These are phyloP conservation scores for Abrus pulchellus DNA, from an alignment of 306 rosid genomes.

Conservation along the genomic window DNA sequence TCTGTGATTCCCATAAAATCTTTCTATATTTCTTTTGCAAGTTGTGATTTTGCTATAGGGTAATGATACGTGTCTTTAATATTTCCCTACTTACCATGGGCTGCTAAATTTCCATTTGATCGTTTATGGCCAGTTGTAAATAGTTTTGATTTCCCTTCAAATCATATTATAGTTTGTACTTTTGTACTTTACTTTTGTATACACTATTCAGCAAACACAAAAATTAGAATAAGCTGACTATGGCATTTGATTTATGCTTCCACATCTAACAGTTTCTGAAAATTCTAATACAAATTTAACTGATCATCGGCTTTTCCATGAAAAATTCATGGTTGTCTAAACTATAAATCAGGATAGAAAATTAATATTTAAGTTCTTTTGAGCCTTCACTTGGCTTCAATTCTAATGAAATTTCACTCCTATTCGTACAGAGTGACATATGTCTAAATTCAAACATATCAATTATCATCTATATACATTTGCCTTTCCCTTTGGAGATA, in stretches of 20 bases:
- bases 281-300: constrained; percentile 18
- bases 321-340: neutral
- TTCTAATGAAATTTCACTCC: neutral
- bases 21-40: constrained; percentile 32
- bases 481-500: neutral
- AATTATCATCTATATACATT: neutral
- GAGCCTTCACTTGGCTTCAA: neutral
- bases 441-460: neutral
- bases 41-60: constrained; percentile 40
- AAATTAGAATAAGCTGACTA: neutral
- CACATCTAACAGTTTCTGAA: neutral
- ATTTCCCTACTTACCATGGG: constrained; percentile 3
- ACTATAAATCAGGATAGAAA: neutral
- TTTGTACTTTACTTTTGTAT: neutral
- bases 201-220: neutral
- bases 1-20: constrained; percentile 22
- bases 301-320: neutral
- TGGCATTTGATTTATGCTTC: neutral
- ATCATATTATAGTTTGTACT: constrained; percentile 1
- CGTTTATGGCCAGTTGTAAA: neutral
- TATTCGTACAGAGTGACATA: neutral
- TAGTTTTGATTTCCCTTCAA: neutral
- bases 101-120: neutral
- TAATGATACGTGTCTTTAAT: neutral
- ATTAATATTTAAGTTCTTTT: no score